Base-by-base conservation (phyloP, 2,329 filamentous ascomycete genomes). In the Lecanicillium sp. region DNA sequence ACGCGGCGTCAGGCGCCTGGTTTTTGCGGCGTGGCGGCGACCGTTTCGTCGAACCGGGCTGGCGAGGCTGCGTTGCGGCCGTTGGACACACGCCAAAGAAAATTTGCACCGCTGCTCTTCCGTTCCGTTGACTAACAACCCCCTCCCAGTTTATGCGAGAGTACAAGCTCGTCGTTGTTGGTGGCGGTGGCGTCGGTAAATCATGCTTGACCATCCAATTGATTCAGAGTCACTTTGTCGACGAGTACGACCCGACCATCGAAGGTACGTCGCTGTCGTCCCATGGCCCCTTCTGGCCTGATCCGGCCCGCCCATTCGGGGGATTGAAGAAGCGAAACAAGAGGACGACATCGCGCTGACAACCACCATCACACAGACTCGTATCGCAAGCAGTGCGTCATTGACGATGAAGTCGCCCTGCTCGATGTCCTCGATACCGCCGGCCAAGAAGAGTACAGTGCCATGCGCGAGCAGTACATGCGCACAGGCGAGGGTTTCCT, bases 391-490 rank as follows among this genome's bases (percentile, higher is more conserved):
- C 93, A 97, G 79, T 97, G 93, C 69, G 85, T 95, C 60, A 95
- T 98, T 67, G 93, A 98, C 67, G 93, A 97, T 60, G 93, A 98
- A 72, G 90, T 96, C 58, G 93, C 93, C 44, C 81, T 98, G 52
- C 86, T 98, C 69, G 93, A 98, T 69, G 93, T 98, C 55, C 84
- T 97, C 67, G 93, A 98, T 70, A 98, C 93, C 47, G 93, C 93
- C 54, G 93, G 93, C 52, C 93, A 98, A 70, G 93, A 98, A 72
- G 93, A 98, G 74, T 98, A 97, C 76, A 95, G 90, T 49, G 93
- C 93, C 46, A 97, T 98, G 93, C 81, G 93, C 65, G 93, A 98
- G 75, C 93, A 97, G 73, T 98, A 97, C 79, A 98, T 98, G 91
- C 85, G 93, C 62, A 97, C 91, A 20, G 93, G 93, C 66, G 93